Conservation (phyloP, 305 asterid genomes). For the Andrographis paniculata region DNA sequence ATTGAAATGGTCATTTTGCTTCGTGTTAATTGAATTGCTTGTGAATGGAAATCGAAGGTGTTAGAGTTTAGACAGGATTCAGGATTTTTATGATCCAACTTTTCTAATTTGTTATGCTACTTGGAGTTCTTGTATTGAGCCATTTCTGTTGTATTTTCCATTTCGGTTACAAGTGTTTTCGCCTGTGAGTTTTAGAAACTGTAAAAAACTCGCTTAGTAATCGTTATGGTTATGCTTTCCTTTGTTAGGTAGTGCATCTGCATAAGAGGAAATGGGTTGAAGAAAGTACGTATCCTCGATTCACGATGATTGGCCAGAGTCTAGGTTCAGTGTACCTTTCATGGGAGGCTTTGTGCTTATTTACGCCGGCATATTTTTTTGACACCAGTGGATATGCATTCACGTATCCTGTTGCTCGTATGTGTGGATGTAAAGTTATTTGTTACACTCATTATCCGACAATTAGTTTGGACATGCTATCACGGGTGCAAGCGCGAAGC, state of each 20-base stretch:
- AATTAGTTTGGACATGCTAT: conserved; percentile 90
- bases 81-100: background rate
- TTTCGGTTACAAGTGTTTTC: conserved; percentile 6
- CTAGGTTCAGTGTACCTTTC: conserved; percentile 82
- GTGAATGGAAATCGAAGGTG: conserved; percentile 7
- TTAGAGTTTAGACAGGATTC: background rate
- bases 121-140: conserved; percentile 8
- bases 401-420: conserved; percentile 80
- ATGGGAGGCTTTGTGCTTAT: conserved; percentile 79
- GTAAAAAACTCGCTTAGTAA: conserved; percentile 4
- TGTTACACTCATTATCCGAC: conserved; percentile 96
- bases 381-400: conserved; percentile 98
- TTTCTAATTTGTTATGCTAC: conserved; percentile 4
- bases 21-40: background rate
- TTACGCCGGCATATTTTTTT: conserved; percentile 62
- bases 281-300: conserved; percentile 81
- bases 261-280: conserved; percentile 78
- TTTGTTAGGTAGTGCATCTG: conserved; percentile 70
- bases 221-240: conserved; percentile 18
- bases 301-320: conserved; percentile 96
- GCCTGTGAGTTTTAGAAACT: conserved; percentile 11
- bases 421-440: conserved; percentile 67
- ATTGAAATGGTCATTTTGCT: too few relatives aligned
- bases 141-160: background rate
- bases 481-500: conserved; percentile 63